These are phyloP conservation scores for Tetracladium maxilliforme DNA, from an alignment of 2,329 filamentous ascomycete genomes.

Conservation along the genomic window DNA sequence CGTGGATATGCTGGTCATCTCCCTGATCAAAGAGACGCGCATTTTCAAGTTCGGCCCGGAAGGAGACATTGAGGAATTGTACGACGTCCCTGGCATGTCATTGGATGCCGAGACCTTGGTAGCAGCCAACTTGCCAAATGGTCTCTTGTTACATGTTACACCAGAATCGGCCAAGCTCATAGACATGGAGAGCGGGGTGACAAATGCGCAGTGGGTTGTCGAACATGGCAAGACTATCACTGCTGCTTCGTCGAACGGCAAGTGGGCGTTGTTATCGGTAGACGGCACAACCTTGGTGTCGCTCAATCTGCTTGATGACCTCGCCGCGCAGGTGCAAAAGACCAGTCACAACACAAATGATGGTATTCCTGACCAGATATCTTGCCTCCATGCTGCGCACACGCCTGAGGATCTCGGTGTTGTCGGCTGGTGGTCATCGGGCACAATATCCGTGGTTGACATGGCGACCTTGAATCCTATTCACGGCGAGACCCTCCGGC, in stretches of 20 bases:
- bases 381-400: conserved; percentile 65
- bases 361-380: conserved; percentile 58
- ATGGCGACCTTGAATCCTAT: conserved; percentile 51
- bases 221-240: conserved; percentile 47
- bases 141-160: conserved; percentile 64
- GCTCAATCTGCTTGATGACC: conserved; percentile 47
- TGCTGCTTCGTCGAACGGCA: conserved; percentile 59
- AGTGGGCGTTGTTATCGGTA: conserved; percentile 57
- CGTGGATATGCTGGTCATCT: conserved; percentile 62
- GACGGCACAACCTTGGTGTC: conserved; percentile 61
- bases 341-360: too few species aligned
- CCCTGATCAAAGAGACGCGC: conserved; percentile 71
- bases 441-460: conserved; percentile 60
- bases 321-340: conserved; percentile 43
- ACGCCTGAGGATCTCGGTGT: conserved; percentile 53
- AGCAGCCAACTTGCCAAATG: conserved; percentile 47
- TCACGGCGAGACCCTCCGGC: conserved; percentile 45
- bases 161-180: conserved; percentile 44
- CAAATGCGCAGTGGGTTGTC: conserved; percentile 42
- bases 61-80: conserved; percentile 76
- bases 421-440: conserved; percentile 78
- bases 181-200: conserved; percentile 39
- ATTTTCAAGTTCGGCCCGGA: conserved; percentile 61
- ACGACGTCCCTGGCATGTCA: conserved; percentile 55
- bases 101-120: conserved; percentile 61